phyloP scores from a whole-genome alignment of 441 rosid genomes.

The Raphanus hybrid region DNA sequence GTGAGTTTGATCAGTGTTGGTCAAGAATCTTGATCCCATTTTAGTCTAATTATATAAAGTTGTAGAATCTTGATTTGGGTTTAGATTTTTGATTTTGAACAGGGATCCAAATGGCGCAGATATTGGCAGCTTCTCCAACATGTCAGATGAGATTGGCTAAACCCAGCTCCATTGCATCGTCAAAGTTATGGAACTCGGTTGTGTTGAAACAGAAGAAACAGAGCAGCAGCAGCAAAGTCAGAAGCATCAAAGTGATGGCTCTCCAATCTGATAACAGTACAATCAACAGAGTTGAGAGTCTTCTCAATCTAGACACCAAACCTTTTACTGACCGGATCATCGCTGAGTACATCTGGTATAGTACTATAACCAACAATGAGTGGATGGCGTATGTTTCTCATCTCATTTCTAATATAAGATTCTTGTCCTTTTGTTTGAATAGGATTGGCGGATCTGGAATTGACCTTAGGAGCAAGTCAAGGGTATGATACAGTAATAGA shows the following conservation, averaged over 20 bases:
- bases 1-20: conserved; percentile 18
- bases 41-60: neutral
- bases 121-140: conserved; percentile 79
- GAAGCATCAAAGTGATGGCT: conserved; percentile 64
- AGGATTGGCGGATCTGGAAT: conserved; percentile 95
- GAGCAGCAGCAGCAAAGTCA: conserved; percentile 44
- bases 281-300: conserved; percentile 73
- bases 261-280: conserved; percentile 72
- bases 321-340: conserved; percentile 84
- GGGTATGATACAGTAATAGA: conserved; percentile 54
- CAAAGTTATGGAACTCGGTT: conserved; percentile 71
- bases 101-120: conserved; percentile 77
- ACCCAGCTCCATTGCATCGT: conserved; percentile 42
- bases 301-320: conserved; percentile 82
- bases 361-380: neutral
- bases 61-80: conserved; percentile 6
- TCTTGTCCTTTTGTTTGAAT: conserved; percentile 38
- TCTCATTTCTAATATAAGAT: neutral
- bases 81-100: conserved; percentile 20
- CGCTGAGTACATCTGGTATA: conserved; percentile 95
- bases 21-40: conserved; percentile 17
- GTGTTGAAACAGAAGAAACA: conserved; percentile 75
- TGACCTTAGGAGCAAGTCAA: conserved; percentile 93
- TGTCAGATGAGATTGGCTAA: conserved; percentile 78
- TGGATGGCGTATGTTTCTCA: conserved; percentile 1